Percentiles rank a stretch among this genome's conserved stretches.
Conservation (phyloP, 2,329 filamentous ascomycete species). For the Orbilia brochopaga region DNA sequence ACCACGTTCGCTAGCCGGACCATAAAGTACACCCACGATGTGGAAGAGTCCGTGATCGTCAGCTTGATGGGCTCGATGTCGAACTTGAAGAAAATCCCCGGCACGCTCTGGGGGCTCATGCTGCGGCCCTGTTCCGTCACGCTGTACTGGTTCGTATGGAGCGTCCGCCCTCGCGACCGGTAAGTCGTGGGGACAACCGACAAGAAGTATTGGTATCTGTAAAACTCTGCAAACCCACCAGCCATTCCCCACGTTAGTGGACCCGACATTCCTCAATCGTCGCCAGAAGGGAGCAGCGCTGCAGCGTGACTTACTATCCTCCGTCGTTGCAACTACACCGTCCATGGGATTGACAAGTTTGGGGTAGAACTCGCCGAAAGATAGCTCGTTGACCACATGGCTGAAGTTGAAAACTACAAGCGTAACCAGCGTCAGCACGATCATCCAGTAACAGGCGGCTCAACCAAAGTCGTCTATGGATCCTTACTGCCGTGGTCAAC, state of each 20-base stretch:
- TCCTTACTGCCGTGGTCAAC: constrained; percentile 78
- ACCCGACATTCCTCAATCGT: not conserved
- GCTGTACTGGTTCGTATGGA: constrained; percentile 97
- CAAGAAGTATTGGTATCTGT: constrained; percentile 98
- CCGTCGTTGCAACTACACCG: constrained; percentile 77
- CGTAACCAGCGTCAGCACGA: not conserved
- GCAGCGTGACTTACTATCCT: constrained; percentile 47
- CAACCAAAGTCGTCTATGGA: not conserved
- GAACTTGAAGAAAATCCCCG: constrained; percentile 97
- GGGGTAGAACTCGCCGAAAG: constrained; percentile 96
- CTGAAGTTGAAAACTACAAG: constrained; percentile 89
- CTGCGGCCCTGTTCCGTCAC: constrained; percentile 84
- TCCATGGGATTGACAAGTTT: constrained; percentile 93
- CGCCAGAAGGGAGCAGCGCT: no score
- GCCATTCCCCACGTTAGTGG: not conserved
- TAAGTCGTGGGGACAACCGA: constrained; percentile 95
- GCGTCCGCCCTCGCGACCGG: constrained; percentile 69
- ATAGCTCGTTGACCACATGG: constrained; percentile 93
- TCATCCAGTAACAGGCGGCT: not conserved
- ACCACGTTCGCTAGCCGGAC: constrained; percentile 89
- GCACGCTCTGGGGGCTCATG: constrained; percentile 73
- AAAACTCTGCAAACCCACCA: constrained; percentile 69
- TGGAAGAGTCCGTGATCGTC: constrained; percentile 80
- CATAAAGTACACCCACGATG: constrained; percentile 74
- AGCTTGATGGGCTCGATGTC: constrained; percentile 96